phyloP scores from a whole-genome alignment of 176 grass and related monocot species.

The Hordeum marinum region DNA sequence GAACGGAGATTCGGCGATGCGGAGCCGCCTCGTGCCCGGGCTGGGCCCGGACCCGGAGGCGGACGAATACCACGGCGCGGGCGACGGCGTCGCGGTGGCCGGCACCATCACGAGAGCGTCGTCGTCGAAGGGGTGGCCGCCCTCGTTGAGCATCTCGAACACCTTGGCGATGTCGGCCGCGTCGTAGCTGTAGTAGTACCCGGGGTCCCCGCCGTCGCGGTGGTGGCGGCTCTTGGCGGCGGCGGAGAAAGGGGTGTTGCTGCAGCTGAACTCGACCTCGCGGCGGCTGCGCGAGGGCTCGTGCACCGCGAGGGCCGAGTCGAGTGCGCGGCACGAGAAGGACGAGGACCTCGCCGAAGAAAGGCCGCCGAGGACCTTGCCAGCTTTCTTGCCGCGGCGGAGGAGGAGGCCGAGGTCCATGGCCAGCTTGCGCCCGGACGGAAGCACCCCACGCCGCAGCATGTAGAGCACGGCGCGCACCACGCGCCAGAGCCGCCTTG shows the following conservation, averaged over 20 bases:
- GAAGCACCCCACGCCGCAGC: constrained; percentile 40
- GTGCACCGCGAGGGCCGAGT: constrained; percentile 36
- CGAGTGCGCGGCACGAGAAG: constrained; percentile 36
- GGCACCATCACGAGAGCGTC: not conserved
- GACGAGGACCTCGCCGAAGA: not conserved
- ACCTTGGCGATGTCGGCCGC: constrained; percentile 57
- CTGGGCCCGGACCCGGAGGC: too few relatives aligned
- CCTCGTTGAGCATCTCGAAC: constrained; percentile 56
- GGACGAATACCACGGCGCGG: constrained; percentile 1
- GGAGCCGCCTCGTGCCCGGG: not conserved
- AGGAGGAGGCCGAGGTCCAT: constrained; percentile 72
- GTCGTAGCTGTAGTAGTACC: constrained; percentile 49
- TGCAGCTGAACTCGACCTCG: constrained; percentile 96
- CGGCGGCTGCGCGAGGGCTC: constrained; percentile 30
- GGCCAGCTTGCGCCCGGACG: constrained; percentile 75
- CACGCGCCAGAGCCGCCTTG: constrained; percentile 61
- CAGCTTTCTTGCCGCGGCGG: constrained; percentile 64
- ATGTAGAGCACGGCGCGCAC: constrained; percentile 73
- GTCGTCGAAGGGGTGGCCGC: constrained; percentile 8
- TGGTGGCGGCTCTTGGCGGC: not conserved
- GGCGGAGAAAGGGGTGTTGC: constrained; percentile 59
- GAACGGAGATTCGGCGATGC: constrained; percentile 54
- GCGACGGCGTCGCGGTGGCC: constrained; percentile 12
- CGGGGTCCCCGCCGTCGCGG: not conserved
- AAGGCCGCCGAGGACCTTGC: constrained; percentile 59